Conservation (phyloP, 2,329 filamentous ascomycete genomes). For the Keithomyces neogunnii region DNA sequence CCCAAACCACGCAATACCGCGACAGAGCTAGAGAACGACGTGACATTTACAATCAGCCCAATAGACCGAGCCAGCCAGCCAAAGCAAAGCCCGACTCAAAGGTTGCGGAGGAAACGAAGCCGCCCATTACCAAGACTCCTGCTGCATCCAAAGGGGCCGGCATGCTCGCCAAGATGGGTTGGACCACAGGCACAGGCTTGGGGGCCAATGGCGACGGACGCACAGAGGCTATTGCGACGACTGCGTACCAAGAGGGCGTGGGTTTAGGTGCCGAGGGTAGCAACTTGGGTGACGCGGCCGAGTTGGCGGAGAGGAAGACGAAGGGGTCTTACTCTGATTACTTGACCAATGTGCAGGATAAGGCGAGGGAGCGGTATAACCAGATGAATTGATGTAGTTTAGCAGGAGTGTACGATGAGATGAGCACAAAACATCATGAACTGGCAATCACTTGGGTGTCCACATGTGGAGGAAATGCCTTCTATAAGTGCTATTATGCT, state of each 20-base stretch:
- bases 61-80: constrained; percentile 34
- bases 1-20: constrained; percentile 37
- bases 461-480: background rate
- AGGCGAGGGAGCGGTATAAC: constrained; percentile 58
- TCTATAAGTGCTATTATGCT: background rate
- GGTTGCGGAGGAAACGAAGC: constrained; percentile 11
- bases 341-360: constrained; percentile 55
- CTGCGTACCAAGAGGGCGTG: constrained; percentile 59
- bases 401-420: background rate
- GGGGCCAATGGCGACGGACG: constrained; percentile 55
- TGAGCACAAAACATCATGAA: background rate
- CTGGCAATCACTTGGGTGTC: too few relatives aligned
- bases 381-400: constrained; percentile 28
- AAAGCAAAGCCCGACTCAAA: constrained; percentile 27
- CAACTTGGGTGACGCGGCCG: constrained; percentile 59
- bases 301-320: constrained; percentile 54
- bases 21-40: constrained; percentile 63
- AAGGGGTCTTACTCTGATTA: constrained; percentile 53
- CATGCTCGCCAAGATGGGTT: constrained; percentile 66
- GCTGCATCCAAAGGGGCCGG: constrained; percentile 54
- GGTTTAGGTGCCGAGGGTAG: constrained; percentile 61
- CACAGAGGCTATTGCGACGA: constrained; percentile 55
- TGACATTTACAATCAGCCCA: constrained; percentile 52
- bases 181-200: constrained; percentile 56
- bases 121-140: constrained; percentile 8